Conservation (phyloP, 441 rosid genomes). For the Melastoma candidum region DNA sequence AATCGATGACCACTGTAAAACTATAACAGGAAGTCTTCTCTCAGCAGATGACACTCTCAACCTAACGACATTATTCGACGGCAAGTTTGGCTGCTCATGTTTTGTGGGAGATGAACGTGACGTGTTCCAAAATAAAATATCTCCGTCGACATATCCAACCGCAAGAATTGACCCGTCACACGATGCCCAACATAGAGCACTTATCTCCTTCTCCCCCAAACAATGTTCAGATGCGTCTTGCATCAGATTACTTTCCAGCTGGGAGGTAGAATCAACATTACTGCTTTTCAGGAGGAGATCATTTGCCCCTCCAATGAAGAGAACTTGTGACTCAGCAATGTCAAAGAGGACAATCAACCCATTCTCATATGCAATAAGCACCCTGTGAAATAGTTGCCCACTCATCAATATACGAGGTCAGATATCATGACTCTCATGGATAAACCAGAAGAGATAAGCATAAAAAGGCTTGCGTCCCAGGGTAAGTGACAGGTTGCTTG, state of each 20-base stretch:
- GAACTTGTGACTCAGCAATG: conserved; percentile 31
- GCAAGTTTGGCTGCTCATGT: conserved; percentile 21
- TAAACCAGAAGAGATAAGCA: too few relatives aligned
- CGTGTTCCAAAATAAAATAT: conserved; percentile 57
- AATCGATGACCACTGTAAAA: conserved; percentile 47
- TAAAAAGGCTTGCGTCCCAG: background rate
- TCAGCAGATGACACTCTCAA: conserved; percentile 44
- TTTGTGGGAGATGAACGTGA: conserved; percentile 21
- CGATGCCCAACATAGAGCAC: conserved; percentile 69
- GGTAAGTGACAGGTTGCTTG: background rate
- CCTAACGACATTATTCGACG: conserved; percentile 37
- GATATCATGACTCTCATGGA: too few relatives aligned
- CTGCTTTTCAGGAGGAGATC: conserved; percentile 48
- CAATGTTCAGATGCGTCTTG: conserved; percentile 15
- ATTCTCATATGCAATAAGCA: conserved; percentile 46
- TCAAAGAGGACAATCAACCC: conserved; percentile 61
- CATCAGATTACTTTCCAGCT: conserved; percentile 12
- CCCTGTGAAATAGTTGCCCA: conserved; percentile 25
- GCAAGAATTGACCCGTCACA: conserved; percentile 49
- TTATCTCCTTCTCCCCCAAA: conserved; percentile 45
- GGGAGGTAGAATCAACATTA: conserved; percentile 17
- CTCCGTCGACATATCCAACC: conserved; percentile 63
- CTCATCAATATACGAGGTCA: background rate
- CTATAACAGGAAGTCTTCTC: conserved; percentile 59
- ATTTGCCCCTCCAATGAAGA: conserved; percentile 47